Conservation (phyloP, 225 moss, liverwort and hornwort species). For the Climacium dendroides region DNA sequence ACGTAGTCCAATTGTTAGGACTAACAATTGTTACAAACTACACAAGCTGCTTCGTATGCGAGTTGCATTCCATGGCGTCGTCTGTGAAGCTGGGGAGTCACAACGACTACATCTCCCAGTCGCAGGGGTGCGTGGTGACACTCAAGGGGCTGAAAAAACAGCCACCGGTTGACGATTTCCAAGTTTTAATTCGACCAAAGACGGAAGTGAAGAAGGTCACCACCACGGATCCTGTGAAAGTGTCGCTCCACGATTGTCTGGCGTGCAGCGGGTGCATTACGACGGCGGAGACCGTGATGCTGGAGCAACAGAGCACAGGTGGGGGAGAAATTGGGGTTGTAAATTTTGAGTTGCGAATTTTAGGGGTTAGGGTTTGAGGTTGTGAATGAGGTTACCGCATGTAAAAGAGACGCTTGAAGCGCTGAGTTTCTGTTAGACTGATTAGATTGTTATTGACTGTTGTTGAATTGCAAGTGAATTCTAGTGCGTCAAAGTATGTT, state of each 20-base stretch:
- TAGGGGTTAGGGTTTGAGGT: background rate
- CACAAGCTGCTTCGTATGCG: background rate
- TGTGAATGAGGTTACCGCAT: background rate
- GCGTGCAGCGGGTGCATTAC: conserved; percentile 97
- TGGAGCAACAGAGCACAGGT: conserved; percentile 90
- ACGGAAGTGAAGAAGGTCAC: background rate
- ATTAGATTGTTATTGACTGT: background rate
- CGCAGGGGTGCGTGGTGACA: conserved; percentile 84
- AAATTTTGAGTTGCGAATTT: background rate
- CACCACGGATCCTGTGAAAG: conserved; percentile 47
- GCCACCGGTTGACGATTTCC: conserved; percentile 13
- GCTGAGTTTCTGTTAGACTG: background rate
- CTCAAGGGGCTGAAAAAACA: conserved; percentile 49
- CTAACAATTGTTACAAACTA: background rate
- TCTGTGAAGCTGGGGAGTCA: conserved; percentile 78
- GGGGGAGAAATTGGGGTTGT: background rate
- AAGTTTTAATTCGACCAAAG: conserved; percentile 31
- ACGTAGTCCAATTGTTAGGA: background rate
- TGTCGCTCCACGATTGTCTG: conserved; percentile 84
- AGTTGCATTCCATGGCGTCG: conserved; percentile 8
- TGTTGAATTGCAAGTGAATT: background rate
- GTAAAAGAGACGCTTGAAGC: background rate
- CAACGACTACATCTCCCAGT: conserved; percentile 86
- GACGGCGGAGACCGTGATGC: conserved; percentile 92
- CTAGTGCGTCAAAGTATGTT: background rate